Evolutionary conservation across 768 basidiomycete species (phyloP), one percentile per base, ranked within the genome.

Genomic region (Favolaschia claudopus): DNA sequence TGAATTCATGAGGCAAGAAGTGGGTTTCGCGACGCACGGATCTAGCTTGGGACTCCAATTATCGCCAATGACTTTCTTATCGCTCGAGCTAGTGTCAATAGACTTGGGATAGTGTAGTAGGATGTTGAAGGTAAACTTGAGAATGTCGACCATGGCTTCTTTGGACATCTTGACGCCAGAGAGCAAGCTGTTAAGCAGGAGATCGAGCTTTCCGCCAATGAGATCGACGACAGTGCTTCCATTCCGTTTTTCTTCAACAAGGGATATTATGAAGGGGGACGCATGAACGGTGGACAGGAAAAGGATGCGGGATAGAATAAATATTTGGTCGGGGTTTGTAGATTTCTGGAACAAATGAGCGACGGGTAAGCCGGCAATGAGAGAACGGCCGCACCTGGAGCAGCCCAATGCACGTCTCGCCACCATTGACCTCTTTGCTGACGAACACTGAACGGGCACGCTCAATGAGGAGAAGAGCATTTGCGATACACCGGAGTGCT

Each of bases 51-150:
- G 65, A 69, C 84, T 88, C 93, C 93, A 95, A 58, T 79, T 83
- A 60, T 95, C 92, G 1, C 87, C 88, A 63, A 91, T 81, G 7
- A 89, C 79, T 63, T 85, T 87, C 15, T 53, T 50, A 28, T 75
- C 74, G 27, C 71, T 69, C 17, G 25, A 24, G 19, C 33, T 33
- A n/a, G n/a, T n/a, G 28, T 51, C 6, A 70, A 75, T 28, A 40
- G 90, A 91, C 79, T 88, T 92, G 5, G 93, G 93, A 72, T 93
- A 95, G 69, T 91, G 89, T 37, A 87, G 71, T 47, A 93, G 77
- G 28, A 96, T 70, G 70, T 96, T 95, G 73, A 93, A 95, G 3
- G 84, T 78, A 43, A 95, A 80, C 69, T 98, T 98, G 54, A 98
- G 81, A 22, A 95, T 70, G 72, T 98, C 95, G 4, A 84, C 82